Evolutionary conservation across 2,329 filamentous ascomycete genomes (phyloP).

Genomic region (Xylariales sp.): DNA sequence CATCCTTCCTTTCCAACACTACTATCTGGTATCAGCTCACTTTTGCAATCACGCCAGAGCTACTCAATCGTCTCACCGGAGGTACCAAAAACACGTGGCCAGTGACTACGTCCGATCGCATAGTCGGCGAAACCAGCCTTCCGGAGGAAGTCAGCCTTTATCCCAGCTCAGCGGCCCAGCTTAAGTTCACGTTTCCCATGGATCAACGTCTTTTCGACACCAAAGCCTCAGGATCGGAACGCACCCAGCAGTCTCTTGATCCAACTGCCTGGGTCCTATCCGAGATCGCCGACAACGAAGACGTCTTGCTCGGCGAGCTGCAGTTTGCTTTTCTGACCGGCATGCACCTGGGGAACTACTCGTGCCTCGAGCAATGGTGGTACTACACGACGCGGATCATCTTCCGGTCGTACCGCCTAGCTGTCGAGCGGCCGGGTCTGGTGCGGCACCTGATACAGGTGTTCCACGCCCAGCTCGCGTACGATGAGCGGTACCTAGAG

Average conservation of each 20-base stretch:
- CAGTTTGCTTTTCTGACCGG: slow-evolving; percentile 57
- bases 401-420: slow-evolving; percentile 45
- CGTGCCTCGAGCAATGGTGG: slow-evolving; percentile 61
- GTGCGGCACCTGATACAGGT: slow-evolving; percentile 42
- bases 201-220: slow-evolving; percentile 20
- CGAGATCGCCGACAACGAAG: slow-evolving; percentile 28
- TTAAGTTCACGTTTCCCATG: slow-evolving; percentile 24
- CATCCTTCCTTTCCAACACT: slow-evolving; percentile 20
- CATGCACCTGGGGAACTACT: slow-evolving; percentile 52
- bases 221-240: slow-evolving; percentile 17
- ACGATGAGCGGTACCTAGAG: slow-evolving; percentile 45
- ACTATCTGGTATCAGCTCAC: slow-evolving; percentile 50
- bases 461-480: slow-evolving; percentile 51
- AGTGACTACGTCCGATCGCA: slow-evolving; percentile 49
- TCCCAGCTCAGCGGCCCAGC: slow-evolving; percentile 16
- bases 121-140: slow-evolving; percentile 36
- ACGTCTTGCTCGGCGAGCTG: slow-evolving; percentile 53
- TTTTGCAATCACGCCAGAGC: slow-evolving; percentile 35
- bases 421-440: slow-evolving; percentile 37
- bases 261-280: slow-evolving; percentile 43
- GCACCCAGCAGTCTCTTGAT: slow-evolving; percentile 25
- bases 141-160: slow-evolving; percentile 36
- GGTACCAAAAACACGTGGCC: slow-evolving; percentile 39
- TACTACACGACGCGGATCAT: slow-evolving; percentile 47
- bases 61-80: slow-evolving; percentile 45